Percentiles rank a stretch among this genome's conserved stretches.
These are phyloP conservation scores for Bacidia gigantensis DNA, from an alignment of 495 filamentous ascomycete genomes.

Conservation along the genomic window DNA sequence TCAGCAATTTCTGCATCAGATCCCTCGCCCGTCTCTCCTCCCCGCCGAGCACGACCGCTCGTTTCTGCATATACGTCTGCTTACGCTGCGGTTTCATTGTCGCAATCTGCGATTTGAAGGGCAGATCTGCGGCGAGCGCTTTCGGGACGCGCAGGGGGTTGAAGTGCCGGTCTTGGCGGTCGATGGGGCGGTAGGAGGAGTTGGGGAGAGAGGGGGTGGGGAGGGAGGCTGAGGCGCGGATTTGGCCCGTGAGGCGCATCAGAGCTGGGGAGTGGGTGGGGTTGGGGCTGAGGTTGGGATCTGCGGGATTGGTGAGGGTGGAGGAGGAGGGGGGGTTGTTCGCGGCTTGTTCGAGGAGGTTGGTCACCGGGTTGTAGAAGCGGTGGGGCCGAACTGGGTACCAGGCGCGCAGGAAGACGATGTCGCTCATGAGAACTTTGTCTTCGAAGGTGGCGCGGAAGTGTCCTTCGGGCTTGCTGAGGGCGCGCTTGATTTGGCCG, in stretches of 20 bases:
- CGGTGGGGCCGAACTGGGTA: constrained; percentile 86
- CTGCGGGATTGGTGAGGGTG: constrained; percentile 12
- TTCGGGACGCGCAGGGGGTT: constrained; percentile 85
- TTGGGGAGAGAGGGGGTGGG: constrained; percentile 65
- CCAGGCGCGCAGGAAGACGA: constrained; percentile 92
- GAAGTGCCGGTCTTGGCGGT: constrained; percentile 72
- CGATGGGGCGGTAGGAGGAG: constrained; percentile 69
- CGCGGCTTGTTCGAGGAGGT: constrained; percentile 47
- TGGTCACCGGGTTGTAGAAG: constrained; percentile 94
- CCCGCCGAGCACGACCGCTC: constrained; percentile 66
- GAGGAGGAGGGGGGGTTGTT: constrained; percentile 16
- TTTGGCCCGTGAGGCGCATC: constrained; percentile 92
- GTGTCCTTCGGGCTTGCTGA: constrained; percentile 82
- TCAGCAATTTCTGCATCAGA: constrained; percentile 87
- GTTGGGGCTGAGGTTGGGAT: constrained; percentile 7
- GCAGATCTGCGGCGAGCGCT: constrained; percentile 69
- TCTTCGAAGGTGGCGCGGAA: constrained; percentile 97
- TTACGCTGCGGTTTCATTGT: constrained; percentile 65
- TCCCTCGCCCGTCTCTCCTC: constrained; percentile 84
- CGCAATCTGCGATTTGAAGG: constrained; percentile 84
- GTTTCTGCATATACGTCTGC: constrained; percentile 85
- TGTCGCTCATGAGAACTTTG: constrained; percentile 91
- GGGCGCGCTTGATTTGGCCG: constrained; percentile 88
- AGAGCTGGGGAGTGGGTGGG: constrained; percentile 50
- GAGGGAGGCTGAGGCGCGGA: constrained; percentile 62